A percentile compares a stretch with the other conserved stretches of the same genome.
These are phyloP conservation scores for Sutorius eximius DNA, from an alignment of 1,284 basidiomycete species.

Conservation along the genomic window DNA sequence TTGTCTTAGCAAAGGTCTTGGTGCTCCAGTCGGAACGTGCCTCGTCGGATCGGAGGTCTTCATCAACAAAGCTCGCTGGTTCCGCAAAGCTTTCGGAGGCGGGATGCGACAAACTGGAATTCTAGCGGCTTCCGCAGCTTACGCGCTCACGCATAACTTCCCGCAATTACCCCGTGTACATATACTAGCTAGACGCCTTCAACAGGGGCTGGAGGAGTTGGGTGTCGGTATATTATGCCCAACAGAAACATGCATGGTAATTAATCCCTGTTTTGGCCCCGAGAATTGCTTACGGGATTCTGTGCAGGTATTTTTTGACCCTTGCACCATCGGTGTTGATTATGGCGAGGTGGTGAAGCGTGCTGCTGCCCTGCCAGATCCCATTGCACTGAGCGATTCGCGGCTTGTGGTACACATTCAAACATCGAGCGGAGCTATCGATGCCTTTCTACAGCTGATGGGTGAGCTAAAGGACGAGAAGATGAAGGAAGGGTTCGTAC, in stretches of 20 bases:
- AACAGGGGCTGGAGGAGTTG: slow-evolving; percentile 69
- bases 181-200: slow-evolving; percentile 67
- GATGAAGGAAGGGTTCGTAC: slow-evolving; percentile 39
- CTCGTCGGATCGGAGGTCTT: slow-evolving; percentile 82
- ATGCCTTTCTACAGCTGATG: slow-evolving; percentile 60
- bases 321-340: slow-evolving; percentile 66
- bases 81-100: slow-evolving; percentile 94
- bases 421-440: slow-evolving; percentile 69
- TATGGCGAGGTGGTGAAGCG: slow-evolving; percentile 66
- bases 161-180: slow-evolving; percentile 78
- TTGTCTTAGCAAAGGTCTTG: slow-evolving; percentile 96
- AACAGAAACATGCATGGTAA: slow-evolving; percentile 90
- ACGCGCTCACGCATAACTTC: slow-evolving; percentile 84
- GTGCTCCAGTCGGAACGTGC: slow-evolving; percentile 90
- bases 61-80: slow-evolving; percentile 76
- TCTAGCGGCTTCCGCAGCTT: slow-evolving; percentile 83
- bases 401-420: slow-evolving; percentile 91
- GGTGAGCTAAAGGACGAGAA: slow-evolving; percentile 63
- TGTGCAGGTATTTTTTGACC: slow-evolving; percentile 79
- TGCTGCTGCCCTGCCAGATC: slow-evolving; percentile 60
- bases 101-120: slow-evolving; percentile 91
- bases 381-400: slow-evolving; percentile 69
- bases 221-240: slow-evolving; percentile 74
- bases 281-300: background rate
- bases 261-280: slow-evolving; percentile 17